Evolutionary conservation across 805 yeast genomes (phyloP).

Genomic region (Starmera quercuum): DNA sequence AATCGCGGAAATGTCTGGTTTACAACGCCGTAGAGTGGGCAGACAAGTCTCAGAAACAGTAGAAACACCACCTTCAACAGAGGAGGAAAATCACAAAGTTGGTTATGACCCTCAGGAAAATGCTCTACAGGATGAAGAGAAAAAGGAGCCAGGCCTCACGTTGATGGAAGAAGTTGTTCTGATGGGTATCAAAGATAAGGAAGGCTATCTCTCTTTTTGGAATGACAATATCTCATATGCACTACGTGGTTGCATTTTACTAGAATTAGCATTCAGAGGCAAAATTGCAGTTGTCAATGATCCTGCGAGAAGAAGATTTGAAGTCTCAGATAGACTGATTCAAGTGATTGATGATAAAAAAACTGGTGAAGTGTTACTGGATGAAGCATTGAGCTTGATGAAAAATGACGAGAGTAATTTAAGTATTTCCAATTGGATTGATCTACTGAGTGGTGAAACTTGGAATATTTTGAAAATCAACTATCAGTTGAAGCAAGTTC

Average conservation of each 20-base stretch:
- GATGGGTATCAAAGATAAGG: conserved; percentile 90
- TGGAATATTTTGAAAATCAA: conserved; percentile 94
- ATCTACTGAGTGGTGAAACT: conserved; percentile 88
- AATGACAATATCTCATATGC: conserved; percentile 96
- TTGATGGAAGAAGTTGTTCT: conserved; percentile 94
- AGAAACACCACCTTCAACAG: conserved; percentile 3
- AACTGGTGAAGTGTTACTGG: conserved; percentile 92
- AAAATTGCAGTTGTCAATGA: conserved; percentile 86
- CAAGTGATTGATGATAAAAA: conserved; percentile 80
- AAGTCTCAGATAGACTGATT: conserved; percentile 77
- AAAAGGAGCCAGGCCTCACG: conserved; percentile 65
- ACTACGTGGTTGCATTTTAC: conserved; percentile 83
- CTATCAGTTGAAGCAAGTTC: conserved; percentile 93
- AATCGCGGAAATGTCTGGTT: conserved; percentile 42
- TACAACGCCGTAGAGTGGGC: conserved; percentile 74
- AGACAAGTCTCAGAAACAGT: conserved; percentile 21
- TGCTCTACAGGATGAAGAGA: conserved; percentile 25
- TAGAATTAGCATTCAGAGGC: conserved; percentile 88
- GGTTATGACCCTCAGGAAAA: conserved; percentile 71
- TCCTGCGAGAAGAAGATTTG: conserved; percentile 84
- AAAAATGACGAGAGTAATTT: conserved; percentile 72
- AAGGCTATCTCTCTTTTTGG: conserved; percentile 96
- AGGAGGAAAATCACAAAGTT: conserved; percentile 46
- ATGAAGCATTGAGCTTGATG: conserved; percentile 89
- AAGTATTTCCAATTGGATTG: conserved; percentile 87